Base-by-base conservation (phyloP, 2,329 filamentous ascomycete genomes). In the Sporothrix euskadiensis region DNA sequence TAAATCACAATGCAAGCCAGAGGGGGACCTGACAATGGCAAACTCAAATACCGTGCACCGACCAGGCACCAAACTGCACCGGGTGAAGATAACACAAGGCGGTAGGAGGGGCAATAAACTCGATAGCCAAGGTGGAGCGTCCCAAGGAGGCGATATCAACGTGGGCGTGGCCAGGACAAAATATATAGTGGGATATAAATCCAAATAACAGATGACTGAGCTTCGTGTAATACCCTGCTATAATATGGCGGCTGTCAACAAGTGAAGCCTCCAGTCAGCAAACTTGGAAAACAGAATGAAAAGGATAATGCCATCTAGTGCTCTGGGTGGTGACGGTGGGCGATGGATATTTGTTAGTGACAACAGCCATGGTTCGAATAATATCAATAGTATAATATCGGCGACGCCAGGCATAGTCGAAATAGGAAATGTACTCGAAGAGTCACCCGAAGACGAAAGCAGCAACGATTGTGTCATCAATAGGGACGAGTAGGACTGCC, bases 1-100 rank as follows among this genome's bases (percentile, higher is more conserved):
- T 47, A 47, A 47, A 35, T 4, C 1, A n/a, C 22, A 56, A 10
- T 12, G 52, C 26, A 35, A 6, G 5, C 16, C 16, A n/a, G 19
- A 22, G 19, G 26, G 2, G 26, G 26, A 2, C 26, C 26, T 26
- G 26, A 26, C 1, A 7, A 63, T 44, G 35, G 59, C 59, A 63
- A 63, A 63, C 5, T 9, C 59, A 44, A n/a, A 63, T 41, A 63
- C 59, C 35, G 10, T 63, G 59, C 59, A 63, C 59, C 59, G 9
- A 44, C 35, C 35, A 63, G n/a, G 35, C 10, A 26, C 19, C 35
- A 35, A 41, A 10, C 22, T 44, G n/a, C 19, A 41, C 35, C 35
- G 16, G 19, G n/a, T 6, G 19, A 8, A 63, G 59, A 44, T 63
- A 41, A 19, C 19, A 41, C 59, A 35, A 63, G 19, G 35, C 19